Evolutionary conservation across 2,329 filamentous ascomycete species (phyloP).

Genomic region (Pseudohalonectria lignicola): DNA sequence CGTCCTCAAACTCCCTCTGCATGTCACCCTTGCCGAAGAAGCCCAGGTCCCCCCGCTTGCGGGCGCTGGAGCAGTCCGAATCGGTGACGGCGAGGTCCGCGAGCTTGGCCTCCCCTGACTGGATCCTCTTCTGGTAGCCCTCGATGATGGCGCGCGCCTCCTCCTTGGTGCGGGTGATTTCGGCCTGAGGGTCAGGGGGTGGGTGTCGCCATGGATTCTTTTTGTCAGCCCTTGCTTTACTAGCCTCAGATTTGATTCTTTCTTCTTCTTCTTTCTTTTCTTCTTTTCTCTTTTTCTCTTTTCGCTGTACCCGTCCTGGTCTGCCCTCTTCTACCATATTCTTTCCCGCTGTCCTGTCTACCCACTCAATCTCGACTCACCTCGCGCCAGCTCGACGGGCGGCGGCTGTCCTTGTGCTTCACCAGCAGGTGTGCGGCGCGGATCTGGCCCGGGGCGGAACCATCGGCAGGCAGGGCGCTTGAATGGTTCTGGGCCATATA

Average conservation of each 20-base stretch:
- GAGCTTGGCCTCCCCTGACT: constrained; percentile 54
- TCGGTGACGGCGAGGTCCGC: constrained; percentile 80
- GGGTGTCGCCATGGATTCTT: no score
- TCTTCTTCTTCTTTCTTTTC: no score
- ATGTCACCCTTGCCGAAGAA: constrained; percentile 93
- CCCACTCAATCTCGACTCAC: no score
- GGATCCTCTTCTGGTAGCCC: constrained; percentile 66
- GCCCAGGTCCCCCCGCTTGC: constrained; percentile 88
- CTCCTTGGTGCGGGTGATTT: constrained; percentile 82
- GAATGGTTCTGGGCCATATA: constrained; percentile 91
- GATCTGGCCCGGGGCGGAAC: constrained; percentile 60
- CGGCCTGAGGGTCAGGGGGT: constrained; percentile 19
- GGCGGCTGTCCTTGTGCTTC: constrained; percentile 81
- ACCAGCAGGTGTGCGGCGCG: constrained; percentile 86
- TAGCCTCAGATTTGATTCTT: no score
- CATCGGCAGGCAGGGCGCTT: constrained; percentile 28
- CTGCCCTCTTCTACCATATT: no score
- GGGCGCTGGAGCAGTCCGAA: constrained; percentile 90
- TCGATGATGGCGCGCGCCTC: constrained; percentile 73
- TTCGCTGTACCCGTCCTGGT: no score
- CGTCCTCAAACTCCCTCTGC: constrained; percentile 98
- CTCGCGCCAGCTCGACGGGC: constrained; percentile 93
- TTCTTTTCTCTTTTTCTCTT: no score
- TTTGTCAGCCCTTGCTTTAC: no score
- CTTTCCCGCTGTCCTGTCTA: no score